Base-by-base conservation (phyloP, 345 rosid genomes). In the Corymbia maculata region DNA sequence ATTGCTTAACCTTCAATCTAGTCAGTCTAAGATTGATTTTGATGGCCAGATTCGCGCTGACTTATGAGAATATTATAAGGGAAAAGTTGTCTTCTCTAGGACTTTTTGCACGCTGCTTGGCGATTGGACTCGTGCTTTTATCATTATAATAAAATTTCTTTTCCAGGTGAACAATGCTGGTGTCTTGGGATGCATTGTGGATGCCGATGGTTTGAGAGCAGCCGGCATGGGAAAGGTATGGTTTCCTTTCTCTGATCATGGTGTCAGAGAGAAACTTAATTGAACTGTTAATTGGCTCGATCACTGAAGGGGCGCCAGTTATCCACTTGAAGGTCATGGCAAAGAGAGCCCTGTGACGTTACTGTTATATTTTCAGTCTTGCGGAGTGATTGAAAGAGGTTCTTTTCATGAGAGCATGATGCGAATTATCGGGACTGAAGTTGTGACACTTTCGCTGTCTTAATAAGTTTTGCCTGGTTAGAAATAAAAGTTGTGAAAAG, bases 101-200 rank as follows among this genome's bases (percentile, higher is more conserved):
- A 42, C 24, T 16, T 70, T 70, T 36, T 8, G 45, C 80, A 8
- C 47, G 5, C 22, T 68, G 45, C 45, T 68, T 55, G 55, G 19
- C 22, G 45, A 32, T 28, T 75, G 42, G 45, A 49, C 14, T 26
- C 66, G 22, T 66, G 66, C 87, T 70, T 32, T 32, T 68, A 68
- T 4, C 19, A 1, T 32, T 45, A 16, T 70, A 45, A 70, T 70
- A 32, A 32, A 70, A 70, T 70, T 42, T 70, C 24, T 70, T 70
- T 32, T 70, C 45, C 13, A 89, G 91, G 91, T 91, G 80, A 91
- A 89, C 85, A 91, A 91, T 85, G 91, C 91, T 21, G 92, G 88
- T 30, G 22, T 86, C 51, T 15, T 14, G 36, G 92, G 90, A 64
- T 88, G 44, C 14, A 36, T 88, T 9, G 42, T 44, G 17, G 87